Evolutionary conservation across 78 protist genomes (phyloP), one percentile per base, ranked within the genome.

Genomic region (Speleostelium caveatum): DNA sequence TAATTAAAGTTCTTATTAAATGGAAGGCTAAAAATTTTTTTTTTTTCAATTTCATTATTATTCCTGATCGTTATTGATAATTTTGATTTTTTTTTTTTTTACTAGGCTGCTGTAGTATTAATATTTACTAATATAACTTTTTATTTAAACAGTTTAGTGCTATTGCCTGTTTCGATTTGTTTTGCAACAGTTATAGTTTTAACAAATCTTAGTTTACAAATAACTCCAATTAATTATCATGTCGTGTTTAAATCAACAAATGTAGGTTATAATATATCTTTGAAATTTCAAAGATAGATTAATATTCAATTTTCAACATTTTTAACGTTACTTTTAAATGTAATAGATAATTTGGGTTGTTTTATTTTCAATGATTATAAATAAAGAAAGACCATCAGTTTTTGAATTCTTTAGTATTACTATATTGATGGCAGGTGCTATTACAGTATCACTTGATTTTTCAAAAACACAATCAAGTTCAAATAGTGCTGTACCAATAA

Each of bases 341-440:
- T 8, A 24, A 32, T 56, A 73, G 79, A 73, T 73, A 49, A 49
- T 73, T 19, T 73, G 79, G 79, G 65, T 73, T 26, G 79, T 73
- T 2, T 5, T 73, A 35, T 73, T 73, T 56, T 73, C 79, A 55
- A 49, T 73, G 12, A 55, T 73, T 16, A 36, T 73, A 32, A 56
- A 73, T 32, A 73, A 56, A 56, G 79, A 73, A 56, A 49, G 65
- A 55, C 79, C 79, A 73, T 55, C 79, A 1, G 32, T 56, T 1
- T 56, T 32, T 19, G 53, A 49, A 24, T 21, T 73, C 16, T 30
- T 73, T 2, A 73, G 79, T 56, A 73, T 73, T 35, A 2, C 42
- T 35, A 16, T 73, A 10, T 35, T 73, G 39, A 73, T 73, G 79
- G 3, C 49, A 35, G 79, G 79, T 26, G 53, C 79, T 16, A 73